Evolutionary conservation across 495 filamentous ascomycete genomes (phyloP).

Genomic region (Penicillium tannophilum): DNA sequence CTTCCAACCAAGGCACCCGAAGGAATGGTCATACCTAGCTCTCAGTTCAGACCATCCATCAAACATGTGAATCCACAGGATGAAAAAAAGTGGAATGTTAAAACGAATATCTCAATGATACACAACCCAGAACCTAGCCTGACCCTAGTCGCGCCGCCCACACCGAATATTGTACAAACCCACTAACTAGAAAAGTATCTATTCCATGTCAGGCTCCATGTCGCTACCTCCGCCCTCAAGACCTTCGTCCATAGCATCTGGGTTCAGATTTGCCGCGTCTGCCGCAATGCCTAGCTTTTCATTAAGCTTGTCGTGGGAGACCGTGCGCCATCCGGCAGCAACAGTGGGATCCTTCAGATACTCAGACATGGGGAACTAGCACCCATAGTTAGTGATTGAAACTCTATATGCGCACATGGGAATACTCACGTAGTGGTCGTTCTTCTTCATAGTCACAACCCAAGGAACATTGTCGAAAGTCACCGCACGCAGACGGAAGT

Average conservation of each 20-base stretch:
- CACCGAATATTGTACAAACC: constrained; percentile 29
- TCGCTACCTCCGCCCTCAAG: constrained; percentile 37
- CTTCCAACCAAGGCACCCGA: no score
- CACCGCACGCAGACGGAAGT: constrained; percentile 91
- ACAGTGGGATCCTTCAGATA: constrained; percentile 71
- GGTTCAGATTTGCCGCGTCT: constrained; percentile 46
- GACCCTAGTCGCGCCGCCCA: constrained; percentile 22
- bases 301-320: constrained; percentile 68
- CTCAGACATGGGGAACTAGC: constrained; percentile 82
- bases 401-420: not conserved
- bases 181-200: constrained; percentile 5
- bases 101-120: not conserved
- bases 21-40: no score
- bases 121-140: not conserved
- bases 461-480: constrained; percentile 98
- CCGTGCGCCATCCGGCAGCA: constrained; percentile 66
- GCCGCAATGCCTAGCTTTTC: constrained; percentile 36
- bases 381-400: constrained; percentile 7
- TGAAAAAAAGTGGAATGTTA: not conserved
- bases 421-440: constrained; percentile 82
- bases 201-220: constrained; percentile 41
- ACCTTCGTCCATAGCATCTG: constrained; percentile 49
- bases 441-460: constrained; percentile 99
- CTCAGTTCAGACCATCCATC: no score
- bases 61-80: not conserved